A percentile compares a stretch with the other conserved stretches of the same genome.
phyloP scores from a whole-genome alignment of 495 filamentous ascomycete species.

The Hyaloscypha finlandica region DNA sequence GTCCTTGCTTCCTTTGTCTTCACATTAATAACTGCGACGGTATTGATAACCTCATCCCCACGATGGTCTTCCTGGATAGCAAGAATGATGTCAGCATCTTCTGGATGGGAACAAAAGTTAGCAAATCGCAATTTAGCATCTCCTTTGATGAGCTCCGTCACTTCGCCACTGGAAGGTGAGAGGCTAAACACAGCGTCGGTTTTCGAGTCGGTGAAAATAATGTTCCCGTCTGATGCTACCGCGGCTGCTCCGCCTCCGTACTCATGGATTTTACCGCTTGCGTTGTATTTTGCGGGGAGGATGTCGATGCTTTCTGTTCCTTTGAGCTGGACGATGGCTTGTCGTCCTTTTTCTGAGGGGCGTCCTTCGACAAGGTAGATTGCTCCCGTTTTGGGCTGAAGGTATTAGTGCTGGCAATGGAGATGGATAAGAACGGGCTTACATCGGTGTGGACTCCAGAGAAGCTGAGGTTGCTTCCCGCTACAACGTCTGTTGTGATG shows the following conservation, averaged over 20 bases:
- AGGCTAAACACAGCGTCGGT: constrained; percentile 42
- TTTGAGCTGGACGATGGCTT: constrained; percentile 42
- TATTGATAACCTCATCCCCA: constrained; percentile 37
- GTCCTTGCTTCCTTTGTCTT: constrained; percentile 26
- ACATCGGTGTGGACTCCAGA: constrained; percentile 35
- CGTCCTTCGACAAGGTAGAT: constrained; percentile 47
- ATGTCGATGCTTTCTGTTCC: constrained; percentile 38
- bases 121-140: constrained; percentile 40
- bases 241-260: constrained; percentile 44
- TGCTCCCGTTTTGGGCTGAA: constrained; percentile 32
- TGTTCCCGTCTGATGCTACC: constrained; percentile 36
- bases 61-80: constrained; percentile 50
- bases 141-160: constrained; percentile 31
- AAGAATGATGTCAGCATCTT: constrained; percentile 38
- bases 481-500: constrained; percentile 42
- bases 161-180: constrained; percentile 33
- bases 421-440: not conserved
- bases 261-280: constrained; percentile 45
- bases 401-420: not conserved
- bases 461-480: constrained; percentile 35
- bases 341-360: constrained; percentile 38
- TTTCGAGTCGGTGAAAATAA: constrained; percentile 45
- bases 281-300: constrained; percentile 43
- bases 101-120: constrained; percentile 43
- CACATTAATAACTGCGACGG: constrained; percentile 41